phyloP scores from a whole-genome alignment of 2,329 filamentous ascomycete species.

The Nothophaeocryptopus gaeumannii region DNA sequence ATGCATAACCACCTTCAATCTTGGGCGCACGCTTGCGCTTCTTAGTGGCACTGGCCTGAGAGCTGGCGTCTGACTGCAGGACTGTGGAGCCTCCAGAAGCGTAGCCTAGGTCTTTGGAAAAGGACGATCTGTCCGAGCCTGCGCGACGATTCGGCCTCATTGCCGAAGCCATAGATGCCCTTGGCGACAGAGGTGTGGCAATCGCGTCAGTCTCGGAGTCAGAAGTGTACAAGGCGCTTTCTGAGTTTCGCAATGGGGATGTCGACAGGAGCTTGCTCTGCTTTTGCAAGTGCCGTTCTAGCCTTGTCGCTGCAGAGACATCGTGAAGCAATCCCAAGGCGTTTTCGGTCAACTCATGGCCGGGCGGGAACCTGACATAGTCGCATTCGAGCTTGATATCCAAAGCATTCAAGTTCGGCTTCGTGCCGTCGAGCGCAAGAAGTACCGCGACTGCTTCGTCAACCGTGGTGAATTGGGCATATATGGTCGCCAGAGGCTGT shows the following conservation, averaged over 20 bases:
- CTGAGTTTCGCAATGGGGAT: not conserved
- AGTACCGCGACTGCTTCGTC: constrained; percentile 13
- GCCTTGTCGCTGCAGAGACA: not conserved
- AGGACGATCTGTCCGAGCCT: constrained; percentile 8
- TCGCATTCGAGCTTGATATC: constrained; percentile 12
- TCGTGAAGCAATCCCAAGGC: not conserved
- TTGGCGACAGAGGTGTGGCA: not conserved
- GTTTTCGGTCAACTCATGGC: constrained; percentile 1
- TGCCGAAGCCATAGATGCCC: not conserved
- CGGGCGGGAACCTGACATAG: constrained; percentile 14
- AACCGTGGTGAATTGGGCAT: constrained; percentile 13
- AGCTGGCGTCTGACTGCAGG: constrained; percentile 13
- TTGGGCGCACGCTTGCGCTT: constrained; percentile 18
- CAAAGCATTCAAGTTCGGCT: constrained; percentile 16
- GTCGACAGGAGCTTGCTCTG: too few species aligned
- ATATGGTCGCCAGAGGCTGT: constrained; percentile 5
- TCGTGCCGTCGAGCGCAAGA: constrained; percentile 12
- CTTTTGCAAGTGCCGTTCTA: not conserved
- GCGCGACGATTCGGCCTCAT: not conserved
- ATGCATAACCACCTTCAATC: constrained; percentile 13
- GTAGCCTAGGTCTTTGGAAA: constrained; percentile 13
- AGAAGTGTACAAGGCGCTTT: constrained; percentile 4
- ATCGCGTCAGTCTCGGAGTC: not conserved
- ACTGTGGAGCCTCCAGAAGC: constrained; percentile 11
- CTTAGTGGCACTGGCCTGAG: constrained; percentile 13